A percentile compares a stretch with the other conserved stretches of the same genome.
Conservation (phyloP, 2,329 filamentous ascomycete species). For the Talaromyces piceae region DNA sequence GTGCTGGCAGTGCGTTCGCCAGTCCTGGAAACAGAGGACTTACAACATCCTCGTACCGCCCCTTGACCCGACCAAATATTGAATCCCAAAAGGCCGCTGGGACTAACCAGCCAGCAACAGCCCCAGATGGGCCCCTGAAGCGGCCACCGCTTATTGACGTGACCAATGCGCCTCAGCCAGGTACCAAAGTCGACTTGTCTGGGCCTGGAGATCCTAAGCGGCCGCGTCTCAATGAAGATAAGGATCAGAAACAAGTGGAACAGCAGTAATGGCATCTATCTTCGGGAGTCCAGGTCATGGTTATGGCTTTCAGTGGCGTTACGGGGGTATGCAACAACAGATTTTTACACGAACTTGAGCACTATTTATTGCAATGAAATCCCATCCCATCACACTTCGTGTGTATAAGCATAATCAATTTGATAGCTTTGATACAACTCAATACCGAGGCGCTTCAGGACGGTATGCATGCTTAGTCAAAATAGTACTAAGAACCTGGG, state of each 20-base stretch:
- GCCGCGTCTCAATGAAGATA: conserved; percentile 16
- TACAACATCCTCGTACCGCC: conserved; percentile 36
- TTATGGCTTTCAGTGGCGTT: not conserved
- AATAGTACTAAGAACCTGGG: not conserved
- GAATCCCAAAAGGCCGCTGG: conserved; percentile 19
- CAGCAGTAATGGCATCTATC: conserved; percentile 6
- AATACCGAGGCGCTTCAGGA: not conserved
- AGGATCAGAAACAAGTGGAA: conserved; percentile 16
- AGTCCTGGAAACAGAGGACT: conserved; percentile 28
- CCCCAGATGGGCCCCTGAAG: conserved; percentile 26
- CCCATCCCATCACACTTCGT: not conserved
- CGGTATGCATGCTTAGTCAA: not conserved
- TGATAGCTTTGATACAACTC: not conserved
- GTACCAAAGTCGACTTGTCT: conserved; percentile 18
- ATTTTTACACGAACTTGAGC: not conserved
- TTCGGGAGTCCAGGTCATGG: not conserved
- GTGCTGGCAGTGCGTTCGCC: conserved; percentile 16
- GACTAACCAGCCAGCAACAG: conserved; percentile 17
- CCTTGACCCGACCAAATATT: conserved; percentile 36
- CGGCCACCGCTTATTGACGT: conserved; percentile 39
- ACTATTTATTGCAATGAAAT: not conserved
- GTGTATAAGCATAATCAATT: not conserved
- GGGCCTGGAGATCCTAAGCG: conserved; percentile 27
- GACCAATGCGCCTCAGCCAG: conserved; percentile 31
- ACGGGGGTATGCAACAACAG: not conserved